Evolutionary conservation across 2,329 filamentous ascomycete species (phyloP).

Genomic region (Neopestalotiopsis sp.): DNA sequence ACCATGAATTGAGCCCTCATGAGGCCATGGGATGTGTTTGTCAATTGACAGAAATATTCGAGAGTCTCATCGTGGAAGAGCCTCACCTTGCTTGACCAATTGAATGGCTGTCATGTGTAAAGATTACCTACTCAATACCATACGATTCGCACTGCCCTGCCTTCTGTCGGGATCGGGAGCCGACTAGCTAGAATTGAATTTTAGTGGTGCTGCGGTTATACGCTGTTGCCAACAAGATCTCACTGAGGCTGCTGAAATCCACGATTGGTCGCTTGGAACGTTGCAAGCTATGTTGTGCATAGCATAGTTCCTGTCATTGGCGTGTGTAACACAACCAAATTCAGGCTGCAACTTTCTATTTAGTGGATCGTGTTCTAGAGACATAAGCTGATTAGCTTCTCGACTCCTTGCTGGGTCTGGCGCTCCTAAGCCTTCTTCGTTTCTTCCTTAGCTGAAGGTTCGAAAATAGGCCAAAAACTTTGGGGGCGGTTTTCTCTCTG

Average conservation of each 20-base stretch:
- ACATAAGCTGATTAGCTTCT: background rate
- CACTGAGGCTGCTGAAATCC: no score
- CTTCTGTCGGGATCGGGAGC: no score
- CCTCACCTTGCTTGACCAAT: background rate
- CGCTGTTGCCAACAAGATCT: no score
- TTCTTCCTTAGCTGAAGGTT: background rate
- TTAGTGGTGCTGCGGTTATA: no score
- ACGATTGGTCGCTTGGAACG: background rate
- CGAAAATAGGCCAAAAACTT: background rate
- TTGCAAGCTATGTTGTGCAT: background rate
- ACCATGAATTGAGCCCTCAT: no score
- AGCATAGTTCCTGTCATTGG: background rate
- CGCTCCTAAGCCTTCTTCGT: background rate
- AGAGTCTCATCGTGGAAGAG: background rate
- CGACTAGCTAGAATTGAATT: no score
- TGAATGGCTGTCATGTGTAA: background rate
- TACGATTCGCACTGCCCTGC: background rate
- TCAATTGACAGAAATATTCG: no score
- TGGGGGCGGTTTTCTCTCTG: background rate
- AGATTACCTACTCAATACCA: background rate
- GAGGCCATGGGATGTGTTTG: no score
- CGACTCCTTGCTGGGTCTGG: background rate
- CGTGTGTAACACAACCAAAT: background rate
- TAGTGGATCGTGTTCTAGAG: background rate
- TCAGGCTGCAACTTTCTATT: background rate